These are phyloP conservation scores for Trichoderma sp. DNA, from an alignment of 2,329 filamentous ascomycete genomes.

Conservation along the genomic window DNA sequence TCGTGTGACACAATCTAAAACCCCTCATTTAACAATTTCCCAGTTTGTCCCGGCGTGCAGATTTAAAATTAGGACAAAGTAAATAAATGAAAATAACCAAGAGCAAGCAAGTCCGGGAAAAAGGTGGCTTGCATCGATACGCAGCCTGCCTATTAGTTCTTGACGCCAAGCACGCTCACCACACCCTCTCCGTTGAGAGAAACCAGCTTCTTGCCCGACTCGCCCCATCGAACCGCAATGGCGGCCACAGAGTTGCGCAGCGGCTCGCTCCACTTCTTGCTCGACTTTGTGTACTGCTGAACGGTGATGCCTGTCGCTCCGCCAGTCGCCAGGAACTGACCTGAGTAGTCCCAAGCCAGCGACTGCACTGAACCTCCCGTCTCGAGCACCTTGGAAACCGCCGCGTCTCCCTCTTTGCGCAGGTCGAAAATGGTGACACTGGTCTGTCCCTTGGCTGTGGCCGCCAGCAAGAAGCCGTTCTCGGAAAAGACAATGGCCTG, in stretches of 20 bases:
- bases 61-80: conserved; percentile 11
- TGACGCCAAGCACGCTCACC: conserved; percentile 66
- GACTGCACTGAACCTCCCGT: conserved; percentile 76
- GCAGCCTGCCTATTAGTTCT: conserved; percentile 13
- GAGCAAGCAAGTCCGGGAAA: background rate
- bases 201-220: conserved; percentile 72
- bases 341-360: conserved; percentile 91
- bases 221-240: conserved; percentile 76
- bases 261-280: conserved; percentile 88
- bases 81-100: background rate
- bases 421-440: conserved; percentile 88
- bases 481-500: conserved; percentile 85
- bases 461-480: conserved; percentile 95
- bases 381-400: conserved; percentile 82
- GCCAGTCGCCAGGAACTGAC: conserved; percentile 84
- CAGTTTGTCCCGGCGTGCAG: conserved; percentile 1
- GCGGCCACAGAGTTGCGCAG: conserved; percentile 75
- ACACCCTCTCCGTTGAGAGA: conserved; percentile 75
- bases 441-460: conserved; percentile 75
- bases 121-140: background rate
- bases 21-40: conserved; percentile 23
- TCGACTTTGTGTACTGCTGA: conserved; percentile 84
- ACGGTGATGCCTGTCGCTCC: conserved; percentile 82
- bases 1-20: conserved; percentile 18
- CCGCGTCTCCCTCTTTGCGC: conserved; percentile 83